Evolutionary conservation across 768 basidiomycete genomes (phyloP).

Genomic region (Calocera cornea): DNA sequence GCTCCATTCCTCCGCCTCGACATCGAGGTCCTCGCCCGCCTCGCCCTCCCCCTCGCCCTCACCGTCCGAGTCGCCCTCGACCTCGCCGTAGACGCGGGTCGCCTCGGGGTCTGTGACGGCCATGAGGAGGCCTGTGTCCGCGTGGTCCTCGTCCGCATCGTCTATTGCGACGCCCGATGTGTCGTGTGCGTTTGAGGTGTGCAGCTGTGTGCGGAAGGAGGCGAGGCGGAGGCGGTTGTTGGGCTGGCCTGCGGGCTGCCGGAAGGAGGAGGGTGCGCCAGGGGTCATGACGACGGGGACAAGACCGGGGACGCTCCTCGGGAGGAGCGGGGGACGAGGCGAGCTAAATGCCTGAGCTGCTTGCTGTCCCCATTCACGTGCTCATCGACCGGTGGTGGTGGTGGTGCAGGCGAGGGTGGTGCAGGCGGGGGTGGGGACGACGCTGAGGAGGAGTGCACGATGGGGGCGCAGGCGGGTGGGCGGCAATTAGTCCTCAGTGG

Average conservation of each 20-base stretch:
- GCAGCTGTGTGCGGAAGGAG: not conserved
- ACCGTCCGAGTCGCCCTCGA: not conserved
- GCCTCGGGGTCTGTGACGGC: not conserved
- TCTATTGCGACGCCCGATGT: not conserved
- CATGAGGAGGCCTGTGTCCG: not conserved
- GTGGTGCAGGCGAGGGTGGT: no score
- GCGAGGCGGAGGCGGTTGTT: not conserved
- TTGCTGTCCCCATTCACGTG: not conserved
- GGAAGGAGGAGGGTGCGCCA: no score
- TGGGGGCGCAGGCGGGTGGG: no score
- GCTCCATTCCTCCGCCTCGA: slow-evolving; percentile 27
- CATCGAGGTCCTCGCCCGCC: slow-evolving; percentile 18
- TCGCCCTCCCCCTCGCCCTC: not conserved
- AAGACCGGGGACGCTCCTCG: not conserved
- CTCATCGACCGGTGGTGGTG: not conserved
- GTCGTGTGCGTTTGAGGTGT: not conserved
- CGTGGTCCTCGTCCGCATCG: not conserved
- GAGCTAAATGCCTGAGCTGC: not conserved
- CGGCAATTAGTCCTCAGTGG: no score
- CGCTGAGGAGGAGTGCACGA: no score
- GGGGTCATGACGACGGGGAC: no score
- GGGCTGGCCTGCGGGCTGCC: not conserved
- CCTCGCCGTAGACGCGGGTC: not conserved
- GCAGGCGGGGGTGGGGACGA: no score
- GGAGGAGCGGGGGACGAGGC: not conserved